Percentiles rank a stretch among this genome's conserved stretches.
Conservation (phyloP, 192 early-diverging fungal genomes). For the Umbelopsis ramanniana region DNA sequence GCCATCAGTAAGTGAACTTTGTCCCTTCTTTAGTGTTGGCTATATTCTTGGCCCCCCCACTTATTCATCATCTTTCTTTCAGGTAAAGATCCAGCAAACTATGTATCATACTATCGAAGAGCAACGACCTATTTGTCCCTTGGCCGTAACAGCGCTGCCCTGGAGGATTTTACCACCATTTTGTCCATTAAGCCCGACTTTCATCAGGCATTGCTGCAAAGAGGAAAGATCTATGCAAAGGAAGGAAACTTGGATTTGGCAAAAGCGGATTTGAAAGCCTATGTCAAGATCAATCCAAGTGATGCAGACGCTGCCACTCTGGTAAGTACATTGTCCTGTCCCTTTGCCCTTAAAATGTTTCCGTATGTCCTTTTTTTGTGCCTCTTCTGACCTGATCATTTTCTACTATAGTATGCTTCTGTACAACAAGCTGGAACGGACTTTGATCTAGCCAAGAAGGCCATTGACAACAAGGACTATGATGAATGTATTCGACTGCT, state of each 20-base stretch:
- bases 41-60: no score
- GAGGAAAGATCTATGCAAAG: conserved; percentile 69
- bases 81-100: conserved; percentile 80
- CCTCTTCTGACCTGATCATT: no score
- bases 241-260: conserved; percentile 71
- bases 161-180: conserved; percentile 82
- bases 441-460: conserved; percentile 41
- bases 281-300: conserved; percentile 34
- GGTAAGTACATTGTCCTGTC: conserved; percentile 25
- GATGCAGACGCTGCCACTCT: conserved; percentile 45
- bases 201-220: conserved; percentile 75
- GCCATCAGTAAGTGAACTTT: conserved; percentile 58
- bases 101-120: conserved; percentile 86
- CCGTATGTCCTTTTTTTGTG: no score
- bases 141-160: conserved; percentile 71
- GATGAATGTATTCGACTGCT: conserved; percentile 58
- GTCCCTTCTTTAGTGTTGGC: no score
- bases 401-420: conserved; percentile 29
- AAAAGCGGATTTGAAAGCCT: conserved; percentile 61
- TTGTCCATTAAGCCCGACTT: conserved; percentile 83
- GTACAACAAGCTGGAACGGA: conserved; percentile 52
- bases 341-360: neutral
- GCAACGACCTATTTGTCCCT: conserved; percentile 82
- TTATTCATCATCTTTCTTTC: conserved; percentile 19
- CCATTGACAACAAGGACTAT: conserved; percentile 49